Conservation (phyloP, 208 protist genomes). For the Strigomonas culicis region DNA sequence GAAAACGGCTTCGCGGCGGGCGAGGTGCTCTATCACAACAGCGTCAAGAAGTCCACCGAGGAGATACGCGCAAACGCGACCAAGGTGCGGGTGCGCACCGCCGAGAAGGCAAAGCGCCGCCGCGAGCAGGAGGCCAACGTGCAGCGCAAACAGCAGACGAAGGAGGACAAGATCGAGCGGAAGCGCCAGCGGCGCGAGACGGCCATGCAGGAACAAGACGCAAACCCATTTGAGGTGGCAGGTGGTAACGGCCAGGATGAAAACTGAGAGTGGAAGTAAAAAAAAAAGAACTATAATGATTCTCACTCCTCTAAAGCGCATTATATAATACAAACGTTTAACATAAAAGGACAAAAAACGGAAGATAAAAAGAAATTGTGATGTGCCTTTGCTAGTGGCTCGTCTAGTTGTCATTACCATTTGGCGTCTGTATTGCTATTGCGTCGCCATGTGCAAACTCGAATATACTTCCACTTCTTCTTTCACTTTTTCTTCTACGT, state of each 20-base stretch:
- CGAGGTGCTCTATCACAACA: constrained; percentile 82
- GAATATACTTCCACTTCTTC: neutral
- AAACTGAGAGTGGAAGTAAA: neutral
- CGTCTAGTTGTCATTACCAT: neutral
- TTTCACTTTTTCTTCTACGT: neutral
- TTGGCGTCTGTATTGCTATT: neutral
- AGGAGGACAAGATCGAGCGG: constrained; percentile 50
- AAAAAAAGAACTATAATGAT: constrained; percentile 11
- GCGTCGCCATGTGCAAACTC: neutral
- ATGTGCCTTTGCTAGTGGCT: neutral
- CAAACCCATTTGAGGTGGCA: constrained; percentile 74
- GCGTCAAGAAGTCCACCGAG: constrained; percentile 51
- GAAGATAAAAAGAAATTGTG: neutral
- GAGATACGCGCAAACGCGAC: constrained; percentile 66
- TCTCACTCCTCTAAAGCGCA: neutral
- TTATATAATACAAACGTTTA: neutral
- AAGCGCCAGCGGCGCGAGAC: constrained; percentile 68
- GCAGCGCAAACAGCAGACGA: constrained; percentile 40
- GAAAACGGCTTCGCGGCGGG: constrained; percentile 87
- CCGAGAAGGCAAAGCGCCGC: constrained; percentile 66
- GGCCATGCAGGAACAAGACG: constrained; percentile 52
- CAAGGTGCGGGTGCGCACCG: constrained; percentile 63
- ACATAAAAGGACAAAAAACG: neutral
- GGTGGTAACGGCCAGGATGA: too few species aligned
- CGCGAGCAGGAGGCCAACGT: constrained; percentile 86